Base-by-base conservation (phyloP, 139 green algal species). In the Desmodesmus armatus region DNA sequence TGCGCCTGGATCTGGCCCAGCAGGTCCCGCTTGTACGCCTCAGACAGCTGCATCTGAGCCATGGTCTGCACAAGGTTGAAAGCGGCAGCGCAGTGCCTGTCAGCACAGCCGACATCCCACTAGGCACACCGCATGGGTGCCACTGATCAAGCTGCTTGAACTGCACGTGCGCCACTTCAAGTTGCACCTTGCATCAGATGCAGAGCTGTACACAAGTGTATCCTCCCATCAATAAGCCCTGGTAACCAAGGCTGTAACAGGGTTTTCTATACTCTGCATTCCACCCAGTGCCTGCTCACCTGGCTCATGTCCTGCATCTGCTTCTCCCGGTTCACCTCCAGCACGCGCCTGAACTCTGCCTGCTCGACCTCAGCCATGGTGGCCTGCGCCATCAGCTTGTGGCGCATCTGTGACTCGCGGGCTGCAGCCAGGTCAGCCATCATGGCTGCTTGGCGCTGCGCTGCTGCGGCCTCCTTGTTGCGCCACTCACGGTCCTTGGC, bases 401-500 rank as follows among this genome's bases (percentile, higher is more conserved):
- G 73, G 4, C 88, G 86, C 87, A 95, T 89, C 86, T 97, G 94
- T n/a, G 93, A 85, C 35, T 94, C 92, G 6, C 94, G 90, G 29
- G 94, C 93, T 44, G 83, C 73, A 35, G 82, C 71, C n/a, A 98
- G 89, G 55, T 97, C 94, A 0, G 73, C 15, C 82, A 94, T 87
- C 77, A 94, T 93, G 19, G 86, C 84, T 33, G 85, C 49, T 43
- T 92, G 79, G 27, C 90, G 87, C 84, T 94, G 87, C 6, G 82
- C 88, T 53, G 87, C 83, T 5, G 90, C 90, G 0, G 80, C 83
- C 90, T 98, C 95, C 82, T 94, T 94, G 21, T 78, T 62, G 17
- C 95, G 90, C 93, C 93, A 97, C 78, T 96, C 93, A 0, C 94
- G 86, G 82, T 98, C 95, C 83, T 94, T 92, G 5, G 87, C 89